Percentiles rank a stretch among this genome's conserved stretches.
These are phyloP conservation scores for Ceratobasidium sp. DNA, from an alignment of 1,284 basidiomycete genomes.

Conservation along the genomic window DNA sequence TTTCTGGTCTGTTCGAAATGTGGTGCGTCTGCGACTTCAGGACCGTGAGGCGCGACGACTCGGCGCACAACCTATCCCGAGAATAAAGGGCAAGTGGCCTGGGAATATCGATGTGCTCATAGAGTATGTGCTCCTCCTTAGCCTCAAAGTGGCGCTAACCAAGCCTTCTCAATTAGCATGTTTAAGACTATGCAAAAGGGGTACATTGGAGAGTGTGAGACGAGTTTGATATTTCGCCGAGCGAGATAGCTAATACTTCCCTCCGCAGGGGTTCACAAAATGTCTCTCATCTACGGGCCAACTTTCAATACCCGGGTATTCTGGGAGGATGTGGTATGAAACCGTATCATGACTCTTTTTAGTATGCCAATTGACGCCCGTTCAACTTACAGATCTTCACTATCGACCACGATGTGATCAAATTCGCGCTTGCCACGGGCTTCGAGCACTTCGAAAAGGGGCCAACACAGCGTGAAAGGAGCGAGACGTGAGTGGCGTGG, in stretches of 20 bases:
- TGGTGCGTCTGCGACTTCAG: background rate
- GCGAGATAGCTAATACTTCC: background rate
- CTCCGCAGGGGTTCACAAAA: conserved; percentile 30
- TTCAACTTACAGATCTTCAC: conserved; percentile 56
- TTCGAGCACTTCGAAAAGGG: conserved; percentile 61
- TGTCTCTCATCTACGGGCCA: conserved; percentile 46
- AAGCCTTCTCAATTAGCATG: conserved; percentile 25
- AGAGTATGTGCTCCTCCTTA: conserved; percentile 46
- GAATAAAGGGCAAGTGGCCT: conserved; percentile 73
- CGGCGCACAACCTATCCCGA: conserved; percentile 58
- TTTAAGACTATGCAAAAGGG: conserved; percentile 34
- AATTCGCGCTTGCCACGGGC: conserved; percentile 58
- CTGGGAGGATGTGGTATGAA: conserved; percentile 48
- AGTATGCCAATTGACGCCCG: background rate
- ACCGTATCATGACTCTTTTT: background rate
- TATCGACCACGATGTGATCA: conserved; percentile 58
- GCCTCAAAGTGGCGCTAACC: background rate
- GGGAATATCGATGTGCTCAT: conserved; percentile 76
- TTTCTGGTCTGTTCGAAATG: conserved; percentile 39
- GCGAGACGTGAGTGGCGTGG: conserved; percentile 15
- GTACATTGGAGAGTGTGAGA: conserved; percentile 35
- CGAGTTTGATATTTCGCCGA: background rate
- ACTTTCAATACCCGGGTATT: conserved; percentile 51
- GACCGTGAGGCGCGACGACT: conserved; percentile 30
- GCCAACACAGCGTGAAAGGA: conserved; percentile 5